Evolutionary conservation across 768 basidiomycete genomes (phyloP).

Genomic region (Psilocybe cubensis): DNA sequence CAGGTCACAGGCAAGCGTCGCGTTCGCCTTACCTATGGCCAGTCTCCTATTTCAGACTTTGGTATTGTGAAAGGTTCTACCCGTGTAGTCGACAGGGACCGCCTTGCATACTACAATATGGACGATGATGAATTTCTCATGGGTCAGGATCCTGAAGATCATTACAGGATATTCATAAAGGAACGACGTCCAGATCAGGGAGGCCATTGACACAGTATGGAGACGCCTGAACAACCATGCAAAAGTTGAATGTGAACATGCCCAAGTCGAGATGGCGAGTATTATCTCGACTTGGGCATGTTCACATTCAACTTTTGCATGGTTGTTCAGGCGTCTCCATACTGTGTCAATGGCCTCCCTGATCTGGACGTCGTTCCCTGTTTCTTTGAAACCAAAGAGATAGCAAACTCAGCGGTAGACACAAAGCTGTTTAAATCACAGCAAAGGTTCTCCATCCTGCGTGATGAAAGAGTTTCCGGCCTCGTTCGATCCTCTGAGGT

Average conservation of each 20-base stretch:
- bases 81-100: constrained; percentile 36
- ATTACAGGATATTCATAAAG: constrained; percentile 55
- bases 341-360: background rate
- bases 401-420: constrained; percentile 6
- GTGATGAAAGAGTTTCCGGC: constrained; percentile 24
- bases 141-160: constrained; percentile 47
- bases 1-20: background rate
- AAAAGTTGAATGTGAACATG: constrained; percentile 47
- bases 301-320: constrained; percentile 42
- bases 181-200: constrained; percentile 21
- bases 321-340: constrained; percentile 9
- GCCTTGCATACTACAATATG: constrained; percentile 36
- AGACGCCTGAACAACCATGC: constrained; percentile 13
- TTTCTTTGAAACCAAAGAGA: constrained; percentile 10
- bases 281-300: constrained; percentile 45
- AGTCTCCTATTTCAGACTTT: constrained; percentile 46
- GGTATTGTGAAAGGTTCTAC: constrained; percentile 42
- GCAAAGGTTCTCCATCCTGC: constrained; percentile 32
- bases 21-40: background rate
- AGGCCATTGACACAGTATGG: background rate
- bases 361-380: constrained; percentile 8
- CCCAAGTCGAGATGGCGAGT: constrained; percentile 43
- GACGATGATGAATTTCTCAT: constrained; percentile 24
- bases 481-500: constrained; percentile 10
- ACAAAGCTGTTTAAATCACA: constrained; percentile 9